Evolutionary conservation across 306 rosid genomes (phyloP).

Genomic region (Gillenia trifoliata): DNA sequence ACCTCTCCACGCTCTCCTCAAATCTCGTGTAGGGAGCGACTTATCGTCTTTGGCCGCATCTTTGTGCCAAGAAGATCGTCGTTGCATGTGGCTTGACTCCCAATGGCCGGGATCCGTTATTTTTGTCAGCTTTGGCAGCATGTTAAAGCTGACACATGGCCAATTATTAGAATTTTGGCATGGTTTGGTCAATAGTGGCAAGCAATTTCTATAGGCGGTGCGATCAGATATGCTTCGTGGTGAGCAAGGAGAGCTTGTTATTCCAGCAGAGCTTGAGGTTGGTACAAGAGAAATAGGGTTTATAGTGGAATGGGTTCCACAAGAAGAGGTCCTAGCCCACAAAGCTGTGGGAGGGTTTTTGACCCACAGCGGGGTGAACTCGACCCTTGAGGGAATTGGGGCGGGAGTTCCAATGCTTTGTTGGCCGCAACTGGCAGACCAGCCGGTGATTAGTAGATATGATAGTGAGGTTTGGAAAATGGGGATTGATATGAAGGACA

Average conservation of each 20-base stretch:
- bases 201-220: slow-evolving; percentile 3
- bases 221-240: neutral
- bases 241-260: neutral
- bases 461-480: slow-evolving; percentile 29
- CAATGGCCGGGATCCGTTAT: neutral
- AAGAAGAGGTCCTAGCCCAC: slow-evolving; percentile 33
- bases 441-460: slow-evolving; percentile 26
- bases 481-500: slow-evolving; percentile 24
- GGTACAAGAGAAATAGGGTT: slow-evolving; percentile 23
- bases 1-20: slow-evolving; percentile 4
- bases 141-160: neutral
- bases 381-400: slow-evolving; percentile 28
- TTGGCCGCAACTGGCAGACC: slow-evolving; percentile 20
- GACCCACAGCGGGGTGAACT: slow-evolving; percentile 13
- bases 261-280: slow-evolving; percentile 1
- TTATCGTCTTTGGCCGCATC: neutral
- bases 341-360: slow-evolving; percentile 11
- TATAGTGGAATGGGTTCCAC: slow-evolving; percentile 26
- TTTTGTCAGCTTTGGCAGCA: slow-evolving; percentile 15
- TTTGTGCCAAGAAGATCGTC: neutral
- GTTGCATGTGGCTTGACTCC: slow-evolving; percentile 17
- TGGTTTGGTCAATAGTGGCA: slow-evolving; percentile 5
- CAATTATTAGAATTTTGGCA: slow-evolving; percentile 16
- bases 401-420: slow-evolving; percentile 38
- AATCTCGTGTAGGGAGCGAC: neutral